These are phyloP conservation scores for Aspergillus oerlinghausenensis DNA, from an alignment of 2,329 filamentous ascomycete species.

Conservation along the genomic window DNA sequence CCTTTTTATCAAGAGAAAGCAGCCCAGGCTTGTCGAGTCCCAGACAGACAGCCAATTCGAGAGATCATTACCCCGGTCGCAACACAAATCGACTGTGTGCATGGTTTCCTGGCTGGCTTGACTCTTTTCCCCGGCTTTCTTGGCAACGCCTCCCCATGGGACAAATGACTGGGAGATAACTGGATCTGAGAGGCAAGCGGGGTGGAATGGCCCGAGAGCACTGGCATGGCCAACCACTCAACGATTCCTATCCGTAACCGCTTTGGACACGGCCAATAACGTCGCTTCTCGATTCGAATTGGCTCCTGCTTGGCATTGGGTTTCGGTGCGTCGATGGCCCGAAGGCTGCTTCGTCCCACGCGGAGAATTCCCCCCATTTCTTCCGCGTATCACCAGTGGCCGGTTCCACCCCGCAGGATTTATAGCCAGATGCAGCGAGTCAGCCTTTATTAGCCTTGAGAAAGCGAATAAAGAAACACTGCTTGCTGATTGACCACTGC, in stretches of 20 bases:
- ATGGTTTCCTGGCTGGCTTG: background rate
- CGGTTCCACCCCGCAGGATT: background rate
- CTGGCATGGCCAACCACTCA: background rate
- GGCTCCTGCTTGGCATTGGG: background rate
- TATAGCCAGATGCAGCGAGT: background rate
- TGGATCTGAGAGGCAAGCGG: conserved; percentile 8
- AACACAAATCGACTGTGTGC: background rate
- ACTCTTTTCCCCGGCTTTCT: conserved; percentile 5
- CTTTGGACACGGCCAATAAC: conserved; percentile 1
- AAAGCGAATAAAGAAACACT: background rate
- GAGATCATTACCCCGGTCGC: background rate
- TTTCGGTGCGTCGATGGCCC: conserved; percentile 8
- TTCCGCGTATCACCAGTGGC: conserved; percentile 14
- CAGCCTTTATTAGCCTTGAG: background rate
- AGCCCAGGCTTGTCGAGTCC: too few relatives aligned
- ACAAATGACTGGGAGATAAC: conserved; percentile 16
- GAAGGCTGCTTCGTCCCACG: conserved; percentile 1
- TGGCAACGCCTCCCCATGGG: conserved; percentile 4
- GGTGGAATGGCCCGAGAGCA: background rate
- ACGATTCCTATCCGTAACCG: background rate
- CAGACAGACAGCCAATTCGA: background rate
- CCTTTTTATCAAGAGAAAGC: background rate
- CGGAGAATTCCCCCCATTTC: conserved; percentile 9
- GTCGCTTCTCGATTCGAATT: background rate
- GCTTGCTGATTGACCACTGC: background rate